These are phyloP conservation scores for Quercus ilex DNA, from an alignment of 306 rosid genomes.

Conservation along the genomic window DNA sequence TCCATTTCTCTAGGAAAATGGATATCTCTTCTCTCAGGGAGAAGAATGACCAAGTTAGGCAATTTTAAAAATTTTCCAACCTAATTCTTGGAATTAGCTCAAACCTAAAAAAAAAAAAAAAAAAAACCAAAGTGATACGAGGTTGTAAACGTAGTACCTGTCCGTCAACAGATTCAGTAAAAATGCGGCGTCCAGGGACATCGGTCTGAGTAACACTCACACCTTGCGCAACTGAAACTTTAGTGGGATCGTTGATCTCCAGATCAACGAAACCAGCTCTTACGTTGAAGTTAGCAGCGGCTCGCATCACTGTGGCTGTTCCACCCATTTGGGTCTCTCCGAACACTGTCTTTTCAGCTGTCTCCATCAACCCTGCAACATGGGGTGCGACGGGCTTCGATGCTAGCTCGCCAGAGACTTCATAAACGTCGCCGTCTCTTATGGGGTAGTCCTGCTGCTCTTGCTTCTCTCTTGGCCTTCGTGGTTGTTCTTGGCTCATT, in stretches of 20 bases:
- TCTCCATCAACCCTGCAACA: conserved; percentile 81
- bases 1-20: no score
- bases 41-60: no score
- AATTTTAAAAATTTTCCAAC: no score
- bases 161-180: conserved; percentile 68
- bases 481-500: conserved; percentile 63
- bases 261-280: conserved; percentile 39
- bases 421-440: conserved; percentile 63
- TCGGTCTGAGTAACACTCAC: conserved; percentile 48
- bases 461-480: conserved; percentile 16
- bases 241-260: conserved; percentile 32
- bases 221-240: conserved; percentile 39
- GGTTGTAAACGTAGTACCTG: conserved; percentile 32
- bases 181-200: conserved; percentile 47
- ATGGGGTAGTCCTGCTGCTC: conserved; percentile 24
- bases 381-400: conserved; percentile 49
- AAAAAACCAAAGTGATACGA: no score
- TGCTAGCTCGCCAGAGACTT: conserved; percentile 57
- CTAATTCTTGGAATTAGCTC: no score
- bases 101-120: no score
- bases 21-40: no score
- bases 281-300: conserved; percentile 58
- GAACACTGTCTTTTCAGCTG: conserved; percentile 51
- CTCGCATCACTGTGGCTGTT: conserved; percentile 55
- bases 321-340: conserved; percentile 59